Conservation (phyloP, 345 rosid species). For the Euphorbia lathyris region DNA sequence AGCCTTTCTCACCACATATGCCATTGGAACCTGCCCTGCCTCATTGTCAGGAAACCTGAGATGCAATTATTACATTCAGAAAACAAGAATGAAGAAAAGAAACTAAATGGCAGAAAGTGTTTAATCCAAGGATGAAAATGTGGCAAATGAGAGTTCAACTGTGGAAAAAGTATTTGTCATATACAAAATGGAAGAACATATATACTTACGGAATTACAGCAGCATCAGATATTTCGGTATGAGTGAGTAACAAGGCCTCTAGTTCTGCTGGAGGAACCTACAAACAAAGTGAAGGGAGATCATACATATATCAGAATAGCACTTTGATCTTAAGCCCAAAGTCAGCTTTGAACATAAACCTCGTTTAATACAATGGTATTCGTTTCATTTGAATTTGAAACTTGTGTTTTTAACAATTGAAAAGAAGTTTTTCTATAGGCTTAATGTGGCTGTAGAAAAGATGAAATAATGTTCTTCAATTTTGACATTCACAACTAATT, state of each 20-base stretch:
- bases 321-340: neutral
- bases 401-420: too few relatives aligned
- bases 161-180: neutral
- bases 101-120: neutral
- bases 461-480: too few relatives aligned
- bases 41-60: constrained; percentile 75
- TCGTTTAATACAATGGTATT: too few relatives aligned
- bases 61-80: neutral
- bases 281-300: neutral
- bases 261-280: constrained; percentile 95
- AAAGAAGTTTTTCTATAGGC: too few relatives aligned
- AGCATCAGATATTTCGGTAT: constrained; percentile 64
- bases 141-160: neutral
- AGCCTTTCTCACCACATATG: constrained; percentile 64
- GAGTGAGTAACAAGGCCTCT: constrained; percentile 73
- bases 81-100: neutral
- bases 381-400: too few relatives aligned
- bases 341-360: too few relatives aligned
- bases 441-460: too few relatives aligned
- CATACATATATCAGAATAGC: neutral
- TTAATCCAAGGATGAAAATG: neutral
- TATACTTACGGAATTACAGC: constrained; percentile 80
- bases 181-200: neutral
- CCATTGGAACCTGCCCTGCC: constrained; percentile 85
- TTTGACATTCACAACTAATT: too few relatives aligned